Percentiles rank a stretch among this genome's conserved stretches.
These are phyloP conservation scores for Atkinsonella texensis DNA, from an alignment of 2,329 filamentous ascomycete genomes.

Conservation along the genomic window DNA sequence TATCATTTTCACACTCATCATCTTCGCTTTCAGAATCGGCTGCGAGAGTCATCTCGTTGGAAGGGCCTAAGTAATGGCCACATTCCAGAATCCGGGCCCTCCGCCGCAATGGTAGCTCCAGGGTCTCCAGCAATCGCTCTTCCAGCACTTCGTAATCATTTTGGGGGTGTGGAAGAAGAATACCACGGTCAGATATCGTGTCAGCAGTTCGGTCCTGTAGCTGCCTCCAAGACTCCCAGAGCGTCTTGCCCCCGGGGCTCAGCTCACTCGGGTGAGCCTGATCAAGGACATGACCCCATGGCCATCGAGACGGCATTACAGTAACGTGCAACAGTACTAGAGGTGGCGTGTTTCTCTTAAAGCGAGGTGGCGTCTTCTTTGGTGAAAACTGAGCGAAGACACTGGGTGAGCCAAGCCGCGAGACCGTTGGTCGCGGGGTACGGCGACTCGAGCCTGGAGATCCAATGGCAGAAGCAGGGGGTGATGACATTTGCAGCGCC, in stretches of 20 bases:
- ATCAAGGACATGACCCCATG: conserved; percentile 47
- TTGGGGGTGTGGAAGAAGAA: conserved; percentile 66
- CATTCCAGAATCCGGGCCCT: conserved; percentile 62
- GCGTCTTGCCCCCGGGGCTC: conserved; percentile 32
- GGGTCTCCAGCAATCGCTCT: conserved; percentile 61
- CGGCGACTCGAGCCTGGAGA: conserved; percentile 44
- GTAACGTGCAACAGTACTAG: conserved; percentile 70
- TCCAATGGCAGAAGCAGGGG: conserved; percentile 43
- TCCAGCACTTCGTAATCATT: conserved; percentile 72
- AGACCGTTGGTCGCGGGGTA: conserved; percentile 34
- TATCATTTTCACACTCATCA: conserved; percentile 26
- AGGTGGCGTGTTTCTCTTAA: conserved; percentile 47
- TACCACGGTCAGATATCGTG: conserved; percentile 59
- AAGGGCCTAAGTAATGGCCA: conserved; percentile 60
- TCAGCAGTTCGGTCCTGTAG: conserved; percentile 61
- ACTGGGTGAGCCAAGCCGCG: conserved; percentile 43
- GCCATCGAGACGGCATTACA: conserved; percentile 56
- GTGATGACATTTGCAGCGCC: conserved; percentile 61
- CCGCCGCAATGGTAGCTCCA: conserved; percentile 54
- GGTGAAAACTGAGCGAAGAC: conserved; percentile 40
- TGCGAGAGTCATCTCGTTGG: conserved; percentile 33
- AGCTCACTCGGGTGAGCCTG: conserved; percentile 27
- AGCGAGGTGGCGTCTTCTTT: conserved; percentile 46
- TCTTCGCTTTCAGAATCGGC: conserved; percentile 36
- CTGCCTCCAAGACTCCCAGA: conserved; percentile 53